A percentile compares a stretch with the other conserved stretches of the same genome.
Conservation (phyloP, 169 alveolate genomes). For the Plasmodium gallinaceum region DNA sequence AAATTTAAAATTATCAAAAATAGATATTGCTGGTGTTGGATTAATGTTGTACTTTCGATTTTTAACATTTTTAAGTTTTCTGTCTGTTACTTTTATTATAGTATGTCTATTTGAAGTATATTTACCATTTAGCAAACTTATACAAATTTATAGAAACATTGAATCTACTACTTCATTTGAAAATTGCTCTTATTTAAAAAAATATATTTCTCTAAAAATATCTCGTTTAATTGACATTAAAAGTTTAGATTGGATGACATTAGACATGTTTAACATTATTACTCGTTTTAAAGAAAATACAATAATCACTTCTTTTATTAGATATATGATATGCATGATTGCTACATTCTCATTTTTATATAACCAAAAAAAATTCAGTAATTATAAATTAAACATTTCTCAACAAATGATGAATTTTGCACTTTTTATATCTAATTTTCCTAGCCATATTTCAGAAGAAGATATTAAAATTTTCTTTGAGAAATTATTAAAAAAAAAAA, state of each 20-base stretch:
- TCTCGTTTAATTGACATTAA: conserved; percentile 25
- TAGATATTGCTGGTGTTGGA: conserved; percentile 82
- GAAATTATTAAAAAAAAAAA: conserved; percentile 34
- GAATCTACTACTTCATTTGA: conserved; percentile 43
- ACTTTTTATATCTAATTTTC: conserved; percentile 14
- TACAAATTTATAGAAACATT: conserved; percentile 33
- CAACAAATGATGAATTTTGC: conserved; percentile 3
- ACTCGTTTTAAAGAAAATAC: conserved; percentile 8
- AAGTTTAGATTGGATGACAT: conserved; percentile 36
- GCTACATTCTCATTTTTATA: conserved; percentile 21
- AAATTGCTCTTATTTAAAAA: conserved; percentile 41
- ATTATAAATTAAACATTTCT: conserved; percentile 5
- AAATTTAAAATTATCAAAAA: conserved; percentile 22
- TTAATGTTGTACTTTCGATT: conserved; percentile 78
- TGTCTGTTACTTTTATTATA: conserved; percentile 16
- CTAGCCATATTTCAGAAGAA: conserved; percentile 7
- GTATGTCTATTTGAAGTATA: conserved; percentile 14
- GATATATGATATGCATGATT: conserved; percentile 42
- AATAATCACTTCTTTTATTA: conserved; percentile 2
- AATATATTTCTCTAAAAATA: conserved; percentile 23
- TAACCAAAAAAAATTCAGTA: conserved; percentile 17
- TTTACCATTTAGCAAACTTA: conserved; percentile 27
- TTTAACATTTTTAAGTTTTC: conserved; percentile 25
- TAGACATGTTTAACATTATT: conserved; percentile 35
- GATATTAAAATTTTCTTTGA: conserved; percentile 28